Percentiles rank a stretch among this genome's conserved stretches.
Evolutionary conservation across 257 asterid species (phyloP).

Genomic region (Cordia subcordata): DNA sequence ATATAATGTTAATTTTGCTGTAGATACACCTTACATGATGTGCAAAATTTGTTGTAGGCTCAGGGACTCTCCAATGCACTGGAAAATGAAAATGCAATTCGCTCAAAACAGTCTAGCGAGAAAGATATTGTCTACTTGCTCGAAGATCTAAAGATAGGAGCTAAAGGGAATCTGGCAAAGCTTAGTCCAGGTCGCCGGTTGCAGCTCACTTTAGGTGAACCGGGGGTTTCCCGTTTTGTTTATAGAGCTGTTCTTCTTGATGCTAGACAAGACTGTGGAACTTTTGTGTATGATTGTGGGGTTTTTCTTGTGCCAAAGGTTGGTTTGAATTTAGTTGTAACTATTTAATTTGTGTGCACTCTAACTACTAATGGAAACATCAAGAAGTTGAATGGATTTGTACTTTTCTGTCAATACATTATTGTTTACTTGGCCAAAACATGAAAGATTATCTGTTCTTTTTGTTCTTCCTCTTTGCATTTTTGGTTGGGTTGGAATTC

Average conservation of each 20-base stretch:
- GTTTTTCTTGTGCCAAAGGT: slow-evolving; percentile 88
- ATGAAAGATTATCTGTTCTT: too few species aligned
- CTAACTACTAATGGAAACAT: neutral
- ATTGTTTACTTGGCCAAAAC: too few species aligned
- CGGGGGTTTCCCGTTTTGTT: slow-evolving; percentile 55
- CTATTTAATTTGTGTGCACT: neutral
- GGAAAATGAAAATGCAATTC: slow-evolving; percentile 55
- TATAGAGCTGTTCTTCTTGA: slow-evolving; percentile 77
- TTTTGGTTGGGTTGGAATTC: too few species aligned
- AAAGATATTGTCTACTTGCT: slow-evolving; percentile 60
- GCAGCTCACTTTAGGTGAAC: slow-evolving; percentile 68
- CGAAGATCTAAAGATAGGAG: slow-evolving; percentile 81
- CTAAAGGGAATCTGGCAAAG: slow-evolving; percentile 60
- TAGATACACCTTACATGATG: slow-evolving; percentile 10
- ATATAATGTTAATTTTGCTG: neutral
- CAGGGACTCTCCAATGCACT: slow-evolving; percentile 52
- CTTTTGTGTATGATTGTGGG: slow-evolving; percentile 59
- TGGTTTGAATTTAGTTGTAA: slow-evolving; percentile 20
- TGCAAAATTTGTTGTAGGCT: slow-evolving; percentile 42
- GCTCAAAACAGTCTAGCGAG: slow-evolving; percentile 44
- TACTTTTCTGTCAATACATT: too few species aligned
- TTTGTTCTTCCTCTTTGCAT: too few species aligned
- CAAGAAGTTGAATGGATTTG: too few species aligned
- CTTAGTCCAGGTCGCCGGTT: slow-evolving; percentile 75
- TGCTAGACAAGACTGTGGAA: slow-evolving; percentile 54